Percentiles rank a stretch among this genome's conserved stretches.
These are phyloP conservation scores for Didymella pinodella DNA, from an alignment of 2,329 filamentous ascomycete species.

Conservation along the genomic window DNA sequence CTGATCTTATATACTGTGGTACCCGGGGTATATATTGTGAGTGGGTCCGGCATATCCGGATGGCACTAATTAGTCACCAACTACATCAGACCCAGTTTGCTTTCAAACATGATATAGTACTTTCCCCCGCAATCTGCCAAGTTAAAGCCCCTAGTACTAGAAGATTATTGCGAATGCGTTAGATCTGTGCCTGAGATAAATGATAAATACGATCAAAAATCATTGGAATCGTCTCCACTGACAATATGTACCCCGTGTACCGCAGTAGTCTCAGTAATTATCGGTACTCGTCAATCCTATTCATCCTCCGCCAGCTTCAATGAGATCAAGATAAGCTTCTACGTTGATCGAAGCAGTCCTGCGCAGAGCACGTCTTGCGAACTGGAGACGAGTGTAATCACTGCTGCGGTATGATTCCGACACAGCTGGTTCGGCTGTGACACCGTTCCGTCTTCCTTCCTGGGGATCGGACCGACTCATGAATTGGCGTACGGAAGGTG, in stretches of 20 bases:
- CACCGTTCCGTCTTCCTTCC: background rate
- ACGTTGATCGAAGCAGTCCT: background rate
- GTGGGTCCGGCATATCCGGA: too few relatives aligned
- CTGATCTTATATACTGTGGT: background rate
- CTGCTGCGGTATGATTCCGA: background rate
- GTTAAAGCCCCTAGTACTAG: too few relatives aligned
- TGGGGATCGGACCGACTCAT: background rate
- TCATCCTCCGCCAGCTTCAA: background rate
- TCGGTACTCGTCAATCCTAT: background rate
- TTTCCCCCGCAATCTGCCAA: too few relatives aligned
- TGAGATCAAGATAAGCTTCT: background rate
- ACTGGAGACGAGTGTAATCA: background rate
- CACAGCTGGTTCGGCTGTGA: background rate
- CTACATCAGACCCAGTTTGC: too few relatives aligned
- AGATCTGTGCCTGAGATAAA: too few relatives aligned
- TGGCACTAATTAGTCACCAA: too few relatives aligned
- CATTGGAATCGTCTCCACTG: too few relatives aligned
- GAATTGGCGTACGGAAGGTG: background rate
- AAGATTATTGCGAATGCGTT: too few relatives aligned
- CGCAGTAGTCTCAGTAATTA: too few relatives aligned
- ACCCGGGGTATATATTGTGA: background rate
- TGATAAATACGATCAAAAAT: too few relatives aligned
- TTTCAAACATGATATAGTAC: too few relatives aligned
- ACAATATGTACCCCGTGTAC: too few relatives aligned
- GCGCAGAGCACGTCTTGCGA: background rate